These are phyloP conservation scores for Candida koratica DNA, from an alignment of 805 yeast species.

Conservation along the genomic window DNA sequence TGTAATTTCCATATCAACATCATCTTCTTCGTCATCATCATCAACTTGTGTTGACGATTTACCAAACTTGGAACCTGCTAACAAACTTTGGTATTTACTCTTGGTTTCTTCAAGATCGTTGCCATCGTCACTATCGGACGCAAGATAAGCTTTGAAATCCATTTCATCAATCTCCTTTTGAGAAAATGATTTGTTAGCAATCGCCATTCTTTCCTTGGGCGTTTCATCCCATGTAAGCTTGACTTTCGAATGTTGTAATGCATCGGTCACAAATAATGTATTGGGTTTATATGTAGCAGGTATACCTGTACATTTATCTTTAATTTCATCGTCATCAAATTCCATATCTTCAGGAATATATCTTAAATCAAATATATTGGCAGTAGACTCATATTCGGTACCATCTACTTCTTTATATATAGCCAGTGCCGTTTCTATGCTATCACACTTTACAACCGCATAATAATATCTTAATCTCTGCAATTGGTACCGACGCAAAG, in stretches of 20 bases:
- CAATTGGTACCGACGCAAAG: conserved; percentile 83
- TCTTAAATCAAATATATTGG: conserved; percentile 87
- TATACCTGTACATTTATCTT: conserved; percentile 66
- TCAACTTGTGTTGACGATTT: conserved; percentile 27
- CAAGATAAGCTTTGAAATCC: conserved; percentile 91
- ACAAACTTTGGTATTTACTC: conserved; percentile 60
- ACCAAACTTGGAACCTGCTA: conserved; percentile 40
- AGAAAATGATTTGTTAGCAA: conserved; percentile 77
- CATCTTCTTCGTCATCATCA: conserved; percentile 55
- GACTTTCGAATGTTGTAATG: conserved; percentile 93
- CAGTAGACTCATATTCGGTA: conserved; percentile 92
- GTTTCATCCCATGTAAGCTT: conserved; percentile 98
- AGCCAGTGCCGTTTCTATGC: conserved; percentile 60
- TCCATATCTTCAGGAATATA: conserved; percentile 92
- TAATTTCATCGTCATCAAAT: conserved; percentile 68
- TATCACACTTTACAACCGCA: conserved; percentile 84
- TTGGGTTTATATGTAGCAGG: conserved; percentile 80
- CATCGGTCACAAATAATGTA: conserved; percentile 80
- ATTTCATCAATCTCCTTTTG: conserved; percentile 84
- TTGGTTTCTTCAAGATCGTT: conserved; percentile 30
- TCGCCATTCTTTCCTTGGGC: conserved; percentile 77
- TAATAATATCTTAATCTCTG: conserved; percentile 91
- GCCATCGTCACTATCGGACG: conserved; percentile 40
- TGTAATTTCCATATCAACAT: conserved; percentile 90
- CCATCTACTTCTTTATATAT: conserved; percentile 91